Base-by-base conservation (phyloP, 306 rosid species). In the Carpinus fangiana region DNA sequence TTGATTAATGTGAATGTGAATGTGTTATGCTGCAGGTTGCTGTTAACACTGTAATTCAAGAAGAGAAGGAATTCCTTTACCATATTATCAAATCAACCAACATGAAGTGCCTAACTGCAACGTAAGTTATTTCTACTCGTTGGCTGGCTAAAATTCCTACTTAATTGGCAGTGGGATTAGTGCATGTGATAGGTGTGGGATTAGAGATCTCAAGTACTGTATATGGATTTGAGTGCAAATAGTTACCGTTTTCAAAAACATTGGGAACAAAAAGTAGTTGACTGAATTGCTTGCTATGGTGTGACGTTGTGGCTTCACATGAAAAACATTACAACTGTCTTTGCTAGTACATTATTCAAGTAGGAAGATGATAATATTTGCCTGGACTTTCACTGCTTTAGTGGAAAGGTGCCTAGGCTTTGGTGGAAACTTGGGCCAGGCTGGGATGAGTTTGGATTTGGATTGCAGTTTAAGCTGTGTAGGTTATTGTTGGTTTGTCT, bases 71-170 rank as follows among this genome's bases (percentile, higher is more conserved):
- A 36, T 90, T 93, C 72, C 77, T 93, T 82, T 79, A 82, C 84
- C 98, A 93, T 78, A 87, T 90, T 70, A 89, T 91, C 64, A 93
- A 91, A 83, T 90, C 94, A 47, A 93, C 96, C 45, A 93, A 93
- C 82, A 93, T 93, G 98, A 93, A 93, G 85, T 93, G 98, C 90
- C 84, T 93, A 72, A 93, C 96, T 74, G 93, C 96, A 36, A 92
- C 79, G 96, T 93, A 87, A 82, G 94, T 87, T 67, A 23, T 59
- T 23, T 59, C 36, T 59, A 23, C 36, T 59, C 23, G 65, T 59
- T 59, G 28, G 16, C 31, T 59, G 36, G 36, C 65, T 59, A 23
- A 59, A 59, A 59, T 21, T 59, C 65, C 65, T 11, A 7, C 34
- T 57, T 26, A 8, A 7, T 20, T 57, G 21, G 23, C 64, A 57